Evolutionary conservation across 352 stramenopile genomes (phyloP), one percentile per base, ranked within the genome.

Genomic region (Phytophthora foliorum): DNA sequence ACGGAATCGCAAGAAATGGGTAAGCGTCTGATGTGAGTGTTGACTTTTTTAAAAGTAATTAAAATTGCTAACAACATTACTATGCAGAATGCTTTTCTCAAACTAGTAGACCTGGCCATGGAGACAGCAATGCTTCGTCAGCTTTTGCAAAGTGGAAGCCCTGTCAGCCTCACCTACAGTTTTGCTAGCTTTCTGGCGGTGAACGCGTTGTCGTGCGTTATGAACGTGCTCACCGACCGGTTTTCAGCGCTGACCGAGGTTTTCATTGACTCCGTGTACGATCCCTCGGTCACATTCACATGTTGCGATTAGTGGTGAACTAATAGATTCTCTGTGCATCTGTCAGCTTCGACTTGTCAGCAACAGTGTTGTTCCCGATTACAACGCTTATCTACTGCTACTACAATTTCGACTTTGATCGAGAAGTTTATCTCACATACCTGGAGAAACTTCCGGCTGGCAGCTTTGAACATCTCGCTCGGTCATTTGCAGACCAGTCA

Each of bases 1-100:
- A 1, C 53, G 55, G 17, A 72, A 82, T 22, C 67, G 78, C 14
- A 87, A 87, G 52, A 59, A 74, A 39, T 87, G 76, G 76, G 79
- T 84, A 69, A 44, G 29, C 32, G 4, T 44, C 38, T n/a, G n/a
- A 21, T 21, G 38, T 44, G 34, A 39, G 34, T 39, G 38, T 3
- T 42, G 38, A 44, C 0, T 44, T 44, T 44, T 32, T 32, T 9
- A 32, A 32, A 10, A 10, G 4, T 32, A 32, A 9, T 32, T 29
- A 6, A 6, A 29, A 42, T 19, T 44, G 38, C 16, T 44, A 44
- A 44, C 38, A 10, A 14, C 38, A 16, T 21, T 22, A 38, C 39
- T 42, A 19, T 41, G 19, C 29, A 88, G 79, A 83, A 77, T 21
- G 51, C 69, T 9, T 69, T 63, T 10, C 56, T 83, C 13, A 85